Evolutionary conservation across 805 yeast species (phyloP).

Genomic region (Ogataea allantospora): DNA sequence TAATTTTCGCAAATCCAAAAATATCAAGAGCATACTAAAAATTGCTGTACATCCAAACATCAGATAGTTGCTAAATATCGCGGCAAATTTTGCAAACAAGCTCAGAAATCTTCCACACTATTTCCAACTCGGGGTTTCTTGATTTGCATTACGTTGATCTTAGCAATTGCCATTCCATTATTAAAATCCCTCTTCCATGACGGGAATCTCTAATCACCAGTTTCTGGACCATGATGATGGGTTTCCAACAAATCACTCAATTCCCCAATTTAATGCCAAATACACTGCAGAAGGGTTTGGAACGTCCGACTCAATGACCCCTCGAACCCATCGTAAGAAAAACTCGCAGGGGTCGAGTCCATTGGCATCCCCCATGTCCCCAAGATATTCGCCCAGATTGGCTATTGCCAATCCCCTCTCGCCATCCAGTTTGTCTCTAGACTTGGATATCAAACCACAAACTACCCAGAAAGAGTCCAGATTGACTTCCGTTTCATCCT

Average conservation of each 20-base stretch:
- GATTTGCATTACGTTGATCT: not conserved
- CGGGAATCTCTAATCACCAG: slow-evolving; percentile 6
- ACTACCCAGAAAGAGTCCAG: too few relatives aligned
- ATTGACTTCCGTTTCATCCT: too few relatives aligned
- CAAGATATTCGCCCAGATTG: slow-evolving; percentile 15
- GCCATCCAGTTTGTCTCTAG: slow-evolving; percentile 10
- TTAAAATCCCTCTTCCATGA: too few relatives aligned
- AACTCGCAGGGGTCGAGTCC: slow-evolving; percentile 13
- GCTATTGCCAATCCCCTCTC: slow-evolving; percentile 12
- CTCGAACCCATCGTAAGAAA: slow-evolving; percentile 2
- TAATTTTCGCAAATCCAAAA: too few relatives aligned
- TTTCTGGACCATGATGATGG: slow-evolving; percentile 6
- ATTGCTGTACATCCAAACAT: not conserved
- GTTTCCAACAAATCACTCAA: slow-evolving; percentile 8
- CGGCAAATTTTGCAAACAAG: too few relatives aligned
- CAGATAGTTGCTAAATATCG: not conserved
- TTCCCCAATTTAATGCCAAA: slow-evolving; percentile 19
- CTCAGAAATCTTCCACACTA: too few relatives aligned
- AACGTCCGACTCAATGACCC: slow-evolving; percentile 1
- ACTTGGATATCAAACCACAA: slow-evolving; percentile 3
- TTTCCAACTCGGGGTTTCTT: too few relatives aligned
- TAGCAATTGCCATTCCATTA: not conserved
- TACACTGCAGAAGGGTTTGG: slow-evolving; percentile 15
- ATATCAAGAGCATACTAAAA: not conserved
- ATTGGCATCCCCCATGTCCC: slow-evolving; percentile 18